phyloP scores from a whole-genome alignment of 106 monocot species.

The Acorus calamus region DNA sequence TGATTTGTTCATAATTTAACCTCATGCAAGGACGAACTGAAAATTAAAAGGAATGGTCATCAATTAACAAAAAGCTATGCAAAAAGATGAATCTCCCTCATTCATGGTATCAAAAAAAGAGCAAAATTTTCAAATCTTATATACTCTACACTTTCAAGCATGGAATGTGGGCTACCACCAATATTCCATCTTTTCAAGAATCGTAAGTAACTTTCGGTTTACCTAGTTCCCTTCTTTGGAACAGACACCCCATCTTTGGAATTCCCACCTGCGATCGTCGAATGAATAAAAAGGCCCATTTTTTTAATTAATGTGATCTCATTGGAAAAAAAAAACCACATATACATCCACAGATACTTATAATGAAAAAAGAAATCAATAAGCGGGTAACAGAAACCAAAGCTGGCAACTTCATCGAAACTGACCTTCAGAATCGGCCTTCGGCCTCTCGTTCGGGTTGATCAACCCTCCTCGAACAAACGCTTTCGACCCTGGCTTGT shows the following conservation, averaged over 20 bases:
- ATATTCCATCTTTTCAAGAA: conserved; percentile 55
- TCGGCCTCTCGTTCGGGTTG: conserved; percentile 76
- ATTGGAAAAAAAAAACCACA: conserved; percentile 26
- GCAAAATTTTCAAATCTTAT: too few relatives aligned
- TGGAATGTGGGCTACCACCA: conserved; percentile 35
- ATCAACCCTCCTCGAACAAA: conserved; percentile 88
- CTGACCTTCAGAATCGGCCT: conserved; percentile 84
- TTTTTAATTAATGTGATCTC: conserved; percentile 61
- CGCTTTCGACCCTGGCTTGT: conserved; percentile 67
- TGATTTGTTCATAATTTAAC: too few relatives aligned
- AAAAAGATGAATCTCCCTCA: too few relatives aligned
- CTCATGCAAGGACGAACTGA: too few relatives aligned
- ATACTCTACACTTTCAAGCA: conserved; percentile 8
- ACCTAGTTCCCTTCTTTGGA: conserved; percentile 99
- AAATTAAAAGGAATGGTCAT: too few relatives aligned
- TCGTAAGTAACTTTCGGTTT: conserved; percentile 53
- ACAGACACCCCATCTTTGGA: conserved; percentile 99
- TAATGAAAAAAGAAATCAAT: conserved; percentile 9
- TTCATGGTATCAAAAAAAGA: too few relatives aligned
- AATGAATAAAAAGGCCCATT: conserved; percentile 79
- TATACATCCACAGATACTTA: conserved; percentile 20
- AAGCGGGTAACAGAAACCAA: background rate
- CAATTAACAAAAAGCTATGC: too few relatives aligned
- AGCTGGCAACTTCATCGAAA: background rate
- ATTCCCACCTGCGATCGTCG: conserved; percentile 99